phyloP scores from a whole-genome alignment of 257 asterid genomes.

The Eustoma russellianum region DNA sequence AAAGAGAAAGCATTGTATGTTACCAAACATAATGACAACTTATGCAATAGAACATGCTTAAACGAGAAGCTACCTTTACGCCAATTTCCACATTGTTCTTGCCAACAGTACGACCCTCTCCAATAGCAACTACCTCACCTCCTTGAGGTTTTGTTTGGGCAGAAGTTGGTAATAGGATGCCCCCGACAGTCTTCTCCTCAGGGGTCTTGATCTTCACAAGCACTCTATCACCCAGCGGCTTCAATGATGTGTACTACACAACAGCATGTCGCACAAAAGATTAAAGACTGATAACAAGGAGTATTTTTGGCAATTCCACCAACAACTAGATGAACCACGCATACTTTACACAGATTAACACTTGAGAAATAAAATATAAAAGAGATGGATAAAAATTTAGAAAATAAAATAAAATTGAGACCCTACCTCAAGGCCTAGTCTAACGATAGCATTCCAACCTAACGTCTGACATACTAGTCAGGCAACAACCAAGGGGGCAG shows the following conservation, averaged over 20 bases:
- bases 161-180: constrained; percentile 67
- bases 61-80: constrained; percentile 42
- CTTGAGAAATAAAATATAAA: too few relatives aligned
- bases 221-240: constrained; percentile 93
- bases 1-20: neutral
- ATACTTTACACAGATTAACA: too few relatives aligned
- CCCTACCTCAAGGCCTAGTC: too few relatives aligned
- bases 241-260: constrained; percentile 76
- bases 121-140: constrained; percentile 92
- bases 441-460: too few relatives aligned
- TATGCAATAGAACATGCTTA: neutral
- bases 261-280: constrained; percentile 6
- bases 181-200: constrained; percentile 87
- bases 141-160: constrained; percentile 73
- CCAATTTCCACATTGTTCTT: constrained; percentile 62
- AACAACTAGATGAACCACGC: too few relatives aligned
- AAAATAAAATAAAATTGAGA: too few relatives aligned
- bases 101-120: constrained; percentile 86
- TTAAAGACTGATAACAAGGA: neutral
- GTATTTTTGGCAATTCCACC: neutral
- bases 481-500: too few relatives aligned
- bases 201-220: constrained; percentile 68
- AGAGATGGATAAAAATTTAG: too few relatives aligned
- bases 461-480: too few relatives aligned
- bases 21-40: neutral